Conservation (phyloP, 2,329 filamentous ascomycete genomes). For the Trichoderma aggressivum region DNA sequence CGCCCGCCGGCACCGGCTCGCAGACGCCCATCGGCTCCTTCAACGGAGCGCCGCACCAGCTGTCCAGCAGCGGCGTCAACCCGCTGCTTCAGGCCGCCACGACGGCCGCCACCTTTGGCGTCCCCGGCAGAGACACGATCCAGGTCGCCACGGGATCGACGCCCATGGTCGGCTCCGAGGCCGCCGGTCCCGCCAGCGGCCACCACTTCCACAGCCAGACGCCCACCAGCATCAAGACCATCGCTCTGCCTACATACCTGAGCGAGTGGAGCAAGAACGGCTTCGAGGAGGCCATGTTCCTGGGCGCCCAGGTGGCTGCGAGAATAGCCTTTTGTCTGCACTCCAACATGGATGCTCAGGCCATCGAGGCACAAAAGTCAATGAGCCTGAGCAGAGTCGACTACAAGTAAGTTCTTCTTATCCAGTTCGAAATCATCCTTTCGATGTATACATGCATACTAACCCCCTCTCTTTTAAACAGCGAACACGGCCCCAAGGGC, state of each 20-base stretch:
- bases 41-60: constrained; percentile 54
- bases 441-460: background rate
- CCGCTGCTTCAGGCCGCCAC: constrained; percentile 90
- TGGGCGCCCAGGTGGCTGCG: constrained; percentile 83
- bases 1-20: constrained; percentile 82
- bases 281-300: constrained; percentile 78
- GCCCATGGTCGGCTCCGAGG: constrained; percentile 41
- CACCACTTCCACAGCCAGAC: constrained; percentile 65
- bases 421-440: background rate
- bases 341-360: constrained; percentile 50
- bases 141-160: constrained; percentile 36
- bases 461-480: constrained; percentile 25
- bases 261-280: constrained; percentile 83
- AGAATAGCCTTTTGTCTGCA: constrained; percentile 57
- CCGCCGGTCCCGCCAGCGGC: constrained; percentile 34
- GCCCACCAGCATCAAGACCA: constrained; percentile 77
- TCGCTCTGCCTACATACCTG: constrained; percentile 78
- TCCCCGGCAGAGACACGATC: constrained; percentile 40
- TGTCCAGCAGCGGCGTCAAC: constrained; percentile 66
- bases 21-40: constrained; percentile 76
- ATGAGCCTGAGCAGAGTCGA: constrained; percentile 59
- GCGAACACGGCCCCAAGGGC: constrained; percentile 53
- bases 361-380: constrained; percentile 49
- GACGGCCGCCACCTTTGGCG: constrained; percentile 59
- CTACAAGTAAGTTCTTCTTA: constrained; percentile 52